These are phyloP conservation scores for Ceratocystis huliohia DNA, from an alignment of 2,329 filamentous ascomycete species.

Conservation along the genomic window DNA sequence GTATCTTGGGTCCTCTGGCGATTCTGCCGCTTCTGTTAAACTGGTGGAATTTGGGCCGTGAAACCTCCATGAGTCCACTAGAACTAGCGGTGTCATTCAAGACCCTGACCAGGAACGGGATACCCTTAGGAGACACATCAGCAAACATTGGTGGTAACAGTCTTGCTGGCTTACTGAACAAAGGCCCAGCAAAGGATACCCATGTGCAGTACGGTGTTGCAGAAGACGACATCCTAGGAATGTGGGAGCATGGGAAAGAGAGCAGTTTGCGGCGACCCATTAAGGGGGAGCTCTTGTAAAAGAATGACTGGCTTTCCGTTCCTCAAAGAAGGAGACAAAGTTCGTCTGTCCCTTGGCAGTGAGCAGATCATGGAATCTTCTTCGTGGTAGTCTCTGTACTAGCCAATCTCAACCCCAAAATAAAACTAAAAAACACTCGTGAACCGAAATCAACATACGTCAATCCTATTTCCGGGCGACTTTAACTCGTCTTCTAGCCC, in stretches of 20 bases:
- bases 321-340: background rate
- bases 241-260: background rate
- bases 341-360: background rate
- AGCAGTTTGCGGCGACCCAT: background rate
- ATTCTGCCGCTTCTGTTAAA: background rate
- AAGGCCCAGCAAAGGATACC: background rate
- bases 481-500: background rate
- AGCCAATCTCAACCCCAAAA: background rate
- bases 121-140: background rate
- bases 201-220: background rate
- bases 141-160: background rate
- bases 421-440: background rate
- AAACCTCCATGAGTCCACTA: background rate
- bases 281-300: background rate
- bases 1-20: background rate
- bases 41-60: background rate
- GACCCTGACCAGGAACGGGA: background rate
- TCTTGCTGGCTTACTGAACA: background rate
- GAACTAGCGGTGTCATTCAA: background rate
- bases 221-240: background rate
- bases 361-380: background rate
- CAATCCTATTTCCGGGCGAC: background rate
- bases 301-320: background rate
- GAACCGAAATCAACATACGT: constrained; percentile 3
- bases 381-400: background rate